phyloP scores from a whole-genome alignment of 352 stramenopile species.

The Pythium phragmitis region DNA sequence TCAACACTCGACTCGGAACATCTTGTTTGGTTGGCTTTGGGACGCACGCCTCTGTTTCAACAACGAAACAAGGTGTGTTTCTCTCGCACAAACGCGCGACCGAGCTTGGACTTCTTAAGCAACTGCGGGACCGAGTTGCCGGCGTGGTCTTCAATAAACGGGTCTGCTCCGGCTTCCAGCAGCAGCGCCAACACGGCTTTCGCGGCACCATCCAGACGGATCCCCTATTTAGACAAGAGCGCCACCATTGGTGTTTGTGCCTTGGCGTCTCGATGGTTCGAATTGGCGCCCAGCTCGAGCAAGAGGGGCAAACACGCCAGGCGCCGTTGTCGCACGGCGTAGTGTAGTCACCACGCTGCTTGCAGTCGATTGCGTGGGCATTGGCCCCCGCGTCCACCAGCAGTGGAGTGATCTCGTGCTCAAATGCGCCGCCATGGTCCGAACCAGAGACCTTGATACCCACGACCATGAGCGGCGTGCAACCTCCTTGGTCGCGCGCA shows the following conservation, averaged over 20 bases:
- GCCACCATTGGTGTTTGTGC: neutral
- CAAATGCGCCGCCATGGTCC: no score
- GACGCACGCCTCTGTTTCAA: no score
- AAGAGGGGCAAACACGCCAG: neutral
- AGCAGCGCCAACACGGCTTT: neutral
- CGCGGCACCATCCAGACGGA: neutral
- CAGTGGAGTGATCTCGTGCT: neutral
- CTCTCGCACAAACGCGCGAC: neutral
- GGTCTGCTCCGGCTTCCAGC: neutral
- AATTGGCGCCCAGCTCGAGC: neutral
- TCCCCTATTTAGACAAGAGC: neutral
- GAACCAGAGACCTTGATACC: neutral
- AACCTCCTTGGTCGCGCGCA: neutral
- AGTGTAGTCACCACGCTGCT: neutral
- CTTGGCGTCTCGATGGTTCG: neutral
- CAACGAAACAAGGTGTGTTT: no score
- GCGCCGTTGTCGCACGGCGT: neutral
- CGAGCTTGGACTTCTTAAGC: neutral
- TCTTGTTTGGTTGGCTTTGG: no score
- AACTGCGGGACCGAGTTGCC: neutral
- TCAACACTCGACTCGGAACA: no score
- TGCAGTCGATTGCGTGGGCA: neutral
- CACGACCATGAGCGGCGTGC: conserved; percentile 2
- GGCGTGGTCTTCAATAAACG: neutral
- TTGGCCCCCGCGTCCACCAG: neutral